Conservation (phyloP, 345 rosid genomes). For the Brassica cretica region DNA sequence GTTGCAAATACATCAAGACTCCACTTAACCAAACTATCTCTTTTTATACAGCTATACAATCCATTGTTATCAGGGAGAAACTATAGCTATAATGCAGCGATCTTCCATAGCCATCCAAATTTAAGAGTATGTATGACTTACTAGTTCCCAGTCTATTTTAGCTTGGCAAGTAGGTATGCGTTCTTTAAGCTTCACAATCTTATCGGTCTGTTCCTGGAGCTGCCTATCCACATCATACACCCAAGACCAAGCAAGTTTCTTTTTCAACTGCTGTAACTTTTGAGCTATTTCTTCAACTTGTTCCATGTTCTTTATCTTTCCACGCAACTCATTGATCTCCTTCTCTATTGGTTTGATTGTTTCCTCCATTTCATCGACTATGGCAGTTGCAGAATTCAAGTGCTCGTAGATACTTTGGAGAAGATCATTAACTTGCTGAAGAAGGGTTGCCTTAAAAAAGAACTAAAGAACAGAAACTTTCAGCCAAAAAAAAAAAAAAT, state of each 20-base stretch:
- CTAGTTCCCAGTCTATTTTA: slow-evolving; percentile 71
- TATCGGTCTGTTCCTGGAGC: slow-evolving; percentile 55
- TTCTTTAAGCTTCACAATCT: slow-evolving; percentile 64
- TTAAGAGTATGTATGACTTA: slow-evolving; percentile 47
- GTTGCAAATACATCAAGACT: slow-evolving; percentile 6
- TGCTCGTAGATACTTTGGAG: slow-evolving; percentile 61
- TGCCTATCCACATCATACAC: slow-evolving; percentile 80
- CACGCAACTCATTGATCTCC: slow-evolving; percentile 66
- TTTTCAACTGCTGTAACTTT: slow-evolving; percentile 66
- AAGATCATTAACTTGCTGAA: slow-evolving; percentile 93
- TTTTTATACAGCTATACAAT: neutral
- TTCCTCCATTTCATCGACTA: slow-evolving; percentile 68
- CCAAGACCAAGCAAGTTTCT: slow-evolving; percentile 96
- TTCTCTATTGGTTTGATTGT: slow-evolving; percentile 73
- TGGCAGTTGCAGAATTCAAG: slow-evolving; percentile 56
- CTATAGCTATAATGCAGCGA: slow-evolving; percentile 7
- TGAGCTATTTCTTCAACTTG: slow-evolving; percentile 81
- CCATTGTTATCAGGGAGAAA: neutral
- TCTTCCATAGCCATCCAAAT: neutral
- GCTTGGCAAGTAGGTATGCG: slow-evolving; percentile 92
- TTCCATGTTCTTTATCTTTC: slow-evolving; percentile 83
- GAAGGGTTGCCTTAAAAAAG: slow-evolving; percentile 94
- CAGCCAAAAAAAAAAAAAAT: slow-evolving; percentile 21
- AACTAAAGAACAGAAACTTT: slow-evolving; percentile 57
- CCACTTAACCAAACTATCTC: slow-evolving; percentile 2